Percentiles rank a stretch among this genome's conserved stretches.
phyloP scores from a whole-genome alignment of 139 green algal genomes.

The Micractinium conductrix region DNA sequence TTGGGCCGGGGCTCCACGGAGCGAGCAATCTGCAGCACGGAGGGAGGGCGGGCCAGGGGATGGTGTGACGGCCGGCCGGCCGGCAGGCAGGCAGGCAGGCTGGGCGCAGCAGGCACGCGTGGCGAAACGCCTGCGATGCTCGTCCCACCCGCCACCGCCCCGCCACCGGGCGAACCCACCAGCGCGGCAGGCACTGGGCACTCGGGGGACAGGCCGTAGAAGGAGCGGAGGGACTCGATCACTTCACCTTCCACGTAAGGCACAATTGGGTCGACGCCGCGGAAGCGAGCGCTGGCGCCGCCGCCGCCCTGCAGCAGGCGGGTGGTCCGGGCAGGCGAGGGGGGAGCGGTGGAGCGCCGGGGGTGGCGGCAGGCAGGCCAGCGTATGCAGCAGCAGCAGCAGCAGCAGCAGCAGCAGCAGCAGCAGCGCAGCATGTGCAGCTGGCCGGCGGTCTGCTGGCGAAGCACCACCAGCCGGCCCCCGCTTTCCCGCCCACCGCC shows the following conservation, averaged over 20 bases:
- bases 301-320: neutral
- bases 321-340: neutral
- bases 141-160: neutral
- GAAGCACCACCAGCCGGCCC: too few relatives aligned
- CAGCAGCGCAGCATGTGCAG: neutral
- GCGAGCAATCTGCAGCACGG: constrained; percentile 28
- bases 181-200: constrained; percentile 25
- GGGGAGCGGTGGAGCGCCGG: neutral
- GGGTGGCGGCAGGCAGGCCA: neutral
- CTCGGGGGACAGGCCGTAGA: constrained; percentile 74
- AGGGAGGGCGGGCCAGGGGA: neutral
- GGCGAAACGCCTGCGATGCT: neutral
- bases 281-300: constrained; percentile 28
- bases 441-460: neutral
- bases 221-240: constrained; percentile 59
- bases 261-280: constrained; percentile 67
- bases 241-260: constrained; percentile 56
- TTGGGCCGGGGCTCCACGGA: constrained; percentile 43
- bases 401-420: neutral
- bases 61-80: neutral
- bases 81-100: neutral
- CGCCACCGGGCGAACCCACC: neutral
- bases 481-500: too few relatives aligned
- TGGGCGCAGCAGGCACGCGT: neutral
- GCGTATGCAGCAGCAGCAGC: neutral